These are phyloP conservation scores for Parafenestella ontariensis DNA, from an alignment of 2,329 filamentous ascomycete species.

Conservation along the genomic window DNA sequence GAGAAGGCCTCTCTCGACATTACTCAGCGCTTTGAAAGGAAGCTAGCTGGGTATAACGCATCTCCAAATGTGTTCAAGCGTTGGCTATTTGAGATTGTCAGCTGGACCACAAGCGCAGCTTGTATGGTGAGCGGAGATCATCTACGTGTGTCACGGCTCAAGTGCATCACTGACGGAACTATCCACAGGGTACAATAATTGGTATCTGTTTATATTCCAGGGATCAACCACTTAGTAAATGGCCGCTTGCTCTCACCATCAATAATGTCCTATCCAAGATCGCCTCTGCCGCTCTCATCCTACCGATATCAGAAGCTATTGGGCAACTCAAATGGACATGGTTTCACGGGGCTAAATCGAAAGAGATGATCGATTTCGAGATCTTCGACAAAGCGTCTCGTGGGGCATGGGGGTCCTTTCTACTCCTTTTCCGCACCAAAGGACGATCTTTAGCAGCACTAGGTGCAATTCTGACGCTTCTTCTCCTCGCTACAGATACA, in stretches of 20 bases:
- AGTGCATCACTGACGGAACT: not conserved
- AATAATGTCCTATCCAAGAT: conserved; percentile 29
- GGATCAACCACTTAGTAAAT: conserved; percentile 36
- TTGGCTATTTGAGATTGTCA: conserved; percentile 41
- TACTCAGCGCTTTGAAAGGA: conserved; percentile 27
- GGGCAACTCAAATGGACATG: conserved; percentile 43
- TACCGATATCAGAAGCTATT: conserved; percentile 33
- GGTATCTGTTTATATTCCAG: conserved; percentile 37
- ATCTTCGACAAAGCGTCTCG: conserved; percentile 37
- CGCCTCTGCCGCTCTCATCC: conserved; percentile 27
- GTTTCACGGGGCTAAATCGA: conserved; percentile 19
- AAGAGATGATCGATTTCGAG: conserved; percentile 34
- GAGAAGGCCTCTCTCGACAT: conserved; percentile 19
- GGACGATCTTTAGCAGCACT: conserved; percentile 22
- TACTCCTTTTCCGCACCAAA: conserved; percentile 24
- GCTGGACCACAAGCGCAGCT: conserved; percentile 36
- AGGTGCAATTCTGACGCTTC: conserved; percentile 23
- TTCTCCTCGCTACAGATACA: conserved; percentile 28
- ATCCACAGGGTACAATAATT: conserved; percentile 35
- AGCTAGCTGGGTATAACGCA: conserved; percentile 29
- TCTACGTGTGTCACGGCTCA: not conserved
- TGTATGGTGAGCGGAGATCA: conserved; percentile 30
- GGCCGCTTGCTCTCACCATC: conserved; percentile 33
- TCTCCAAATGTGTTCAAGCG: conserved; percentile 25
- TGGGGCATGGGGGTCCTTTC: conserved; percentile 25